A percentile compares a stretch with the other conserved stretches of the same genome.
phyloP scores from a whole-genome alignment of 2,329 filamentous ascomycete genomes.

The Xylaria digitata region DNA sequence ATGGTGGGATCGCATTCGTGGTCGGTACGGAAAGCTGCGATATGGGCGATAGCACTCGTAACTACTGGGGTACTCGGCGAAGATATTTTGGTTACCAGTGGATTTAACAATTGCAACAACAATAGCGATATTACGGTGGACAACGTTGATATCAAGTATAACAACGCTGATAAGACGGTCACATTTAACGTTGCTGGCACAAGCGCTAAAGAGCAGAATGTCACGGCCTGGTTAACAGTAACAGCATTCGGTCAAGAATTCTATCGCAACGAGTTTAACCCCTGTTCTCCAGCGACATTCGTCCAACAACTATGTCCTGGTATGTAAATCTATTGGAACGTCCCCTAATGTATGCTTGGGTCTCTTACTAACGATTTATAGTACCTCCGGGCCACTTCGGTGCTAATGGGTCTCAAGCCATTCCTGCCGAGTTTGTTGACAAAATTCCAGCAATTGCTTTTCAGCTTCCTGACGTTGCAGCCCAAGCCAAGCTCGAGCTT shows the following conservation, averaged over 20 bases:
- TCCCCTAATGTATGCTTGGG: neutral
- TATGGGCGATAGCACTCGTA: conserved; percentile 54
- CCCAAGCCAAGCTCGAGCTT: conserved; percentile 82
- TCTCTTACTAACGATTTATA: conserved; percentile 49
- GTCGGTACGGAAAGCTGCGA: conserved; percentile 47
- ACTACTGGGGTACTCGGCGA: conserved; percentile 66
- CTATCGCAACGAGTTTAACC: conserved; percentile 84
- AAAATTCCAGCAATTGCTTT: conserved; percentile 91
- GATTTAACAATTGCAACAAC: conserved; percentile 79
- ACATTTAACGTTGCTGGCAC: conserved; percentile 85
- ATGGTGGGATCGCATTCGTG: conserved; percentile 48
- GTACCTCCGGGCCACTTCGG: conserved; percentile 80
- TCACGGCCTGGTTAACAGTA: conserved; percentile 79
- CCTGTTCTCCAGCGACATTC: conserved; percentile 75
- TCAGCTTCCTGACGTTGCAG: conserved; percentile 88
- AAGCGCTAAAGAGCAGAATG: conserved; percentile 79
- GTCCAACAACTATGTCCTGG: conserved; percentile 84
- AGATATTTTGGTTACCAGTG: conserved; percentile 81
- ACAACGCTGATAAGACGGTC: conserved; percentile 77
- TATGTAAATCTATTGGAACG: conserved; percentile 54
- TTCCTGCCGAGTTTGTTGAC: conserved; percentile 76
- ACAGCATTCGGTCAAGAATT: conserved; percentile 86
- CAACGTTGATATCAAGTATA: conserved; percentile 80
- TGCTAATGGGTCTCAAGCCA: conserved; percentile 76
- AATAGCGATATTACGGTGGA: conserved; percentile 74